Conservation (phyloP, 78 protist species). For the Dictyostelium purpureum region DNA sequence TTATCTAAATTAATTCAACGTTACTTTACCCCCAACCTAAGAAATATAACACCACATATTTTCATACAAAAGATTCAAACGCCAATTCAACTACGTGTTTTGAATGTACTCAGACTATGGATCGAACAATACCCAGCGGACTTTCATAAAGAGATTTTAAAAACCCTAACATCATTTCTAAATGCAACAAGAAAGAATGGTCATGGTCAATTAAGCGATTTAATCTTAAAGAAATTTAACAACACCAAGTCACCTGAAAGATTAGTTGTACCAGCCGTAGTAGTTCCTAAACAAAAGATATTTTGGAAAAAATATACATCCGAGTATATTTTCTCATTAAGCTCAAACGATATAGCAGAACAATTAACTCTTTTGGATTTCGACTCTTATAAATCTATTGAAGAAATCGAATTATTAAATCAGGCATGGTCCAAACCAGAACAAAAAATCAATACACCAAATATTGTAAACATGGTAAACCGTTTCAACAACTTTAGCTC, state of each 20-base stretch:
- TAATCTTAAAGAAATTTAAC: constrained; percentile 24
- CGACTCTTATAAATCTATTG: constrained; percentile 32
- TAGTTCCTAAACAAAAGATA: constrained; percentile 18
- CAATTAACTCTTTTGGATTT: constrained; percentile 46
- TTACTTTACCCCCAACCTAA: constrained; percentile 34
- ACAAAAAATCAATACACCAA: constrained; percentile 14
- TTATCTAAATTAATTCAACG: constrained; percentile 37
- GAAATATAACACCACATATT: background rate
- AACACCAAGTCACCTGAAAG: background rate
- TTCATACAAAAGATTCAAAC: constrained; percentile 22
- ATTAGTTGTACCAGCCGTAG: background rate
- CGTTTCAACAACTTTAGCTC: constrained; percentile 36
- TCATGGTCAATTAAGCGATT: constrained; percentile 42
- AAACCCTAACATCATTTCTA: constrained; percentile 17
- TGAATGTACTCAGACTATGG: constrained; percentile 45
- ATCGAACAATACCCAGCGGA: constrained; percentile 24
- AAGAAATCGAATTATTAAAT: constrained; percentile 21
- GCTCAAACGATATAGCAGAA: constrained; percentile 8
- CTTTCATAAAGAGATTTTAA: background rate
- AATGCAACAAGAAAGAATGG: background rate
- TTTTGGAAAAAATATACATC: constrained; percentile 60
- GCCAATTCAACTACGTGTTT: constrained; percentile 50
- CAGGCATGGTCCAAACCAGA: constrained; percentile 39
- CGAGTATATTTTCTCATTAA: constrained; percentile 22
- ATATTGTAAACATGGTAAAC: background rate